phyloP scores from a whole-genome alignment of 192 early-diverging fungal genomes.

The Obelidium mucronatum region DNA sequence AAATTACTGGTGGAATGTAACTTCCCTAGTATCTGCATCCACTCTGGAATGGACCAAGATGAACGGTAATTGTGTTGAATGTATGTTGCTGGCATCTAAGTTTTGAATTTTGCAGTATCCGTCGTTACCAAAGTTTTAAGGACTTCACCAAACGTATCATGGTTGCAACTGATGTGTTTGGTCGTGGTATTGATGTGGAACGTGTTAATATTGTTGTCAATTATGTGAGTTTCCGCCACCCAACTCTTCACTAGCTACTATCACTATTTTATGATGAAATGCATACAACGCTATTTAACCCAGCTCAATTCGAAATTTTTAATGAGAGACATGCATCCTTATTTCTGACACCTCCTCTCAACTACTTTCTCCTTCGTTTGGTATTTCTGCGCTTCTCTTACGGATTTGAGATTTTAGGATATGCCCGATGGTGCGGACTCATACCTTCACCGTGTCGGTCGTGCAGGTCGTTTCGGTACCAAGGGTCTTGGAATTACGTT shows the following conservation, averaged over 20 bases:
- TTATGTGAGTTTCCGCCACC: slow-evolving; percentile 66
- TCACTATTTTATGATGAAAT: neutral
- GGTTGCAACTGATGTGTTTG: slow-evolving; percentile 98
- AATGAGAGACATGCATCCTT: no score
- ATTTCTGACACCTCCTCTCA: no score
- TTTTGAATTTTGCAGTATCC: slow-evolving; percentile 61
- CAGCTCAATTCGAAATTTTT: neutral
- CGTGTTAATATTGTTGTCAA: slow-evolving; percentile 99
- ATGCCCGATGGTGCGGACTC: slow-evolving; percentile 90
- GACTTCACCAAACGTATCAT: slow-evolving; percentile 92
- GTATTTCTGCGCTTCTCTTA: no score
- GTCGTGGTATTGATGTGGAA: slow-evolving; percentile 98
- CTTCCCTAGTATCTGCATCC: slow-evolving; percentile 95
- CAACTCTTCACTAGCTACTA: neutral
- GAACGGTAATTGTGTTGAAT: no score
- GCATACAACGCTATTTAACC: neutral
- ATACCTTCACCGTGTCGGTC: slow-evolving; percentile 96
- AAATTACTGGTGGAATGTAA: slow-evolving; percentile 86
- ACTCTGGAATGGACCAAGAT: slow-evolving; percentile 87
- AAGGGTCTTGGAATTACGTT: slow-evolving; percentile 97
- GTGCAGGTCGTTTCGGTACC: slow-evolving; percentile 99
- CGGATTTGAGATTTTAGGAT: slow-evolving; percentile 52
- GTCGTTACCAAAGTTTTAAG: slow-evolving; percentile 94
- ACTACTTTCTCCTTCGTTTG: no score
- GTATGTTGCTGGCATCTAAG: no score